phyloP scores from a whole-genome alignment of 2,329 filamentous ascomycete genomes.

The Aureobasidium musti region DNA sequence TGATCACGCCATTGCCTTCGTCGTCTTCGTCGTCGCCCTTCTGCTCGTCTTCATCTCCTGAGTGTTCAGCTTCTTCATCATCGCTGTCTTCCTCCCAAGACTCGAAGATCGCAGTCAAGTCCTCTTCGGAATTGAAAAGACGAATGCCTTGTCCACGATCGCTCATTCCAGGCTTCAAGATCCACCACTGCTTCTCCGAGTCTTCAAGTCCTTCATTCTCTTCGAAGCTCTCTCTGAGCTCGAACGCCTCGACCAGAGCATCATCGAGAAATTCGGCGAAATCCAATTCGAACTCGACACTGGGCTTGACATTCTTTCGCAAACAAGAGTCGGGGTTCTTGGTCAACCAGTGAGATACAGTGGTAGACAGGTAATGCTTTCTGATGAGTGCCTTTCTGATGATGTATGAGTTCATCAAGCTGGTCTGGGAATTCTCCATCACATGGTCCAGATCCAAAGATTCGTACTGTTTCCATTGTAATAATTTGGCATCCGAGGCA shows the following conservation, averaged over 20 bases:
- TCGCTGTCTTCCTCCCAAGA: slow-evolving; percentile 64
- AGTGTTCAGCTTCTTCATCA: slow-evolving; percentile 43
- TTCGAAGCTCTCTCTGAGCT: slow-evolving; percentile 75
- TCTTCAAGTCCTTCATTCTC: slow-evolving; percentile 58
- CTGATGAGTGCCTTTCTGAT: slow-evolving; percentile 95
- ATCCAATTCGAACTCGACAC: slow-evolving; percentile 89
- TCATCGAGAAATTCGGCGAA: slow-evolving; percentile 97
- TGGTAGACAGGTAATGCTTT: slow-evolving; percentile 89
- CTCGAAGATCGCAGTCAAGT: slow-evolving; percentile 86
- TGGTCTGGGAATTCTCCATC: slow-evolving; percentile 60
- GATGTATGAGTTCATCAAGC: slow-evolving; percentile 83
- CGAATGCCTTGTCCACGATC: slow-evolving; percentile 92
- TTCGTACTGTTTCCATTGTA: slow-evolving; percentile 89
- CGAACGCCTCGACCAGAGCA: slow-evolving; percentile 79
- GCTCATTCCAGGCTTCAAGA: slow-evolving; percentile 96
- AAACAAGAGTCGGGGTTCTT: slow-evolving; percentile 77
- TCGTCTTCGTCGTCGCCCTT: slow-evolving; percentile 43
- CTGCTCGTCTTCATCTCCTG: slow-evolving; percentile 36
- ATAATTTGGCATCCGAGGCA: slow-evolving; percentile 52
- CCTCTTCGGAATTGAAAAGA: slow-evolving; percentile 80
- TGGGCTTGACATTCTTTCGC: slow-evolving; percentile 69
- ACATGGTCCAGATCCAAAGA: slow-evolving; percentile 79
- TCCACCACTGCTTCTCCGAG: slow-evolving; percentile 68
- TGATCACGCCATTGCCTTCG: slow-evolving; percentile 63
- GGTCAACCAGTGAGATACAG: slow-evolving; percentile 78